Evolutionary conservation across 495 filamentous ascomycete genomes (phyloP), one percentile per base, ranked within the genome.

Genomic region (Astrocystis sublimbata): DNA sequence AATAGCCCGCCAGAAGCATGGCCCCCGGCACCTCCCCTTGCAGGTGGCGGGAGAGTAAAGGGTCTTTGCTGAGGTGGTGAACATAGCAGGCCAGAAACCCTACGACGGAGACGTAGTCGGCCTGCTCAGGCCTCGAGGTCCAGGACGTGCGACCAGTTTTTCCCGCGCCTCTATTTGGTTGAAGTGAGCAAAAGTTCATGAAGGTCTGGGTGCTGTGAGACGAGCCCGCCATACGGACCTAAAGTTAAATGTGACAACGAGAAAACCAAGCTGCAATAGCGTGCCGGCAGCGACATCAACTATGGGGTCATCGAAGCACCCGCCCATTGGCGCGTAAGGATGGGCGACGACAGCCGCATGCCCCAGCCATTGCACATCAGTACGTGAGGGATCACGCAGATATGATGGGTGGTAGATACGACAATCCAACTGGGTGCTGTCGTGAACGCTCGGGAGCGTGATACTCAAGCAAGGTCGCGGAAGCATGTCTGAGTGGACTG

Each of bases 171-270:
- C 94, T 96, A 61, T 56, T 38, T n/a, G 35, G 58, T 52, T 60
- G 41, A 56, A 26, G 13, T 21, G 21, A 17, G 46, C 45, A 5
- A 19, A 43, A 24, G 26, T 13, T n/a, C 54, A 31, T 6, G 13
- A n/a, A 36, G 23, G 10, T 12, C 30, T 19, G 21, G 17, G 6
- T 6, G 17, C 3, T 2, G 9, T 12, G 15, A 9, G 21, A 30
- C n/a, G 6, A 21, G 30, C 58, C 33, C 33, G 13, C 6, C 4
- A 53, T 46, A 61, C 69, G 19, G 73, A 96, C 92, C 92, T 85
- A 66, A 97, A 97, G 69, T 98, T 97, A 73, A 98, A 97, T 1
- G 91, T 96, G 6, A 81, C 89, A 17, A 97, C 91, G 2, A 96
- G 73, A 67, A 83, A 93, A 17, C 90, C 92, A 24, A 78, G 68